Evolutionary conservation across 805 yeast species (phyloP).

Genomic region (Jamesozyma jinghongensis): DNA sequence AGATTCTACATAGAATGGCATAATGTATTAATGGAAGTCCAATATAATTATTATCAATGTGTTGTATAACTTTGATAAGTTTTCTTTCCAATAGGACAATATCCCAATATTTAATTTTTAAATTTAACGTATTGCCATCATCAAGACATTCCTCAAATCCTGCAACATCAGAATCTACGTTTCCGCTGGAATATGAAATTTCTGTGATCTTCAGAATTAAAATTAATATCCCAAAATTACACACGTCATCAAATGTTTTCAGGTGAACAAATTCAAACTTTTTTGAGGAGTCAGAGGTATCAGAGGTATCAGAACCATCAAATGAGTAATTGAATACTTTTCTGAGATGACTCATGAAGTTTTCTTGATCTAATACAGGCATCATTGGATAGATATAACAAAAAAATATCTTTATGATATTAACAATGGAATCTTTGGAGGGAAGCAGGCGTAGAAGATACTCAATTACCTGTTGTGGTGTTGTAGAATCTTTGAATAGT

Average conservation of each 20-base stretch:
- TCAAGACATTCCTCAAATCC: conserved; percentile 3
- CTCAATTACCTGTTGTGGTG: background rate
- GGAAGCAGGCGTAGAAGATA: background rate
- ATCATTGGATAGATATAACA: conserved; percentile 49
- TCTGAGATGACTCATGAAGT: conserved; percentile 25
- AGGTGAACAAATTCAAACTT: background rate
- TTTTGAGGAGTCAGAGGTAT: background rate
- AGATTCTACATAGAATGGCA: conserved; percentile 47
- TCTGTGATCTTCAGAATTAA: conserved; percentile 1
- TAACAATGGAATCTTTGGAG: conserved; percentile 28
- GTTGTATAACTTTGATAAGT: conserved; percentile 19
- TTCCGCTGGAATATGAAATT: background rate
- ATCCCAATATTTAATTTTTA: conserved; percentile 26
- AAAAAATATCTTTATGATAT: conserved; percentile 49
- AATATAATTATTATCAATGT: background rate
- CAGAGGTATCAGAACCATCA: no score
- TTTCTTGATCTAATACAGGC: conserved; percentile 55
- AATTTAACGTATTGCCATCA: conserved; percentile 14
- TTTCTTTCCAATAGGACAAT: conserved; percentile 27
- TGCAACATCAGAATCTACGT: background rate
- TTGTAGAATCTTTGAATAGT: background rate
- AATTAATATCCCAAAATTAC: conserved; percentile 1
- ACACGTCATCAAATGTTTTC: conserved; percentile 1
- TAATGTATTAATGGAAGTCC: conserved; percentile 33
- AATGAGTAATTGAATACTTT: conserved; percentile 14